A percentile compares a stretch with the other conserved stretches of the same genome.
These are phyloP conservation scores for Fennellomyces sp. DNA, from an alignment of 371 early-diverging fungal species.

Conservation along the genomic window DNA sequence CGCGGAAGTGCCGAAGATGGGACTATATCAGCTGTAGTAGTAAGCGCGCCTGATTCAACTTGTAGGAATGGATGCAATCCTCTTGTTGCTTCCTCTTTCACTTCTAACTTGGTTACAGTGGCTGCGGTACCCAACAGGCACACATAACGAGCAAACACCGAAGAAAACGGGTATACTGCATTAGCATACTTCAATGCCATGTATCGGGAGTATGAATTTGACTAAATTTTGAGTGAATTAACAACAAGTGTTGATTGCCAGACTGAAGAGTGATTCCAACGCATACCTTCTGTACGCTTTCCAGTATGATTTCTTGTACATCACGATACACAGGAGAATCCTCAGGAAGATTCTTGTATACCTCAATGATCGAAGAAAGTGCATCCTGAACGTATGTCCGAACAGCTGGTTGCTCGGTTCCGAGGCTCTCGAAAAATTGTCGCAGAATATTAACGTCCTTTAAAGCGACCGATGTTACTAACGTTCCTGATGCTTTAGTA, in stretches of 20 bases:
- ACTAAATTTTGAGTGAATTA: slow-evolving; percentile 16
- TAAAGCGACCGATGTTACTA: slow-evolving; percentile 68
- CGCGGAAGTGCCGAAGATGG: slow-evolving; percentile 47
- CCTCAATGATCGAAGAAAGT: slow-evolving; percentile 77
- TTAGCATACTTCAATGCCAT: slow-evolving; percentile 80
- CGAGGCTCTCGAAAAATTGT: slow-evolving; percentile 71
- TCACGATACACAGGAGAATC: slow-evolving; percentile 41
- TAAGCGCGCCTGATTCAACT: slow-evolving; percentile 23
- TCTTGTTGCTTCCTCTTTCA: slow-evolving; percentile 70
- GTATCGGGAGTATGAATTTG: slow-evolving; percentile 39
- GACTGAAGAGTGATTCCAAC: background rate
- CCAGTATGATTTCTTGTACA: slow-evolving; percentile 52
- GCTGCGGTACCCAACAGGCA: slow-evolving; percentile 67
- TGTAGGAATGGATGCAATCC: slow-evolving; percentile 52
- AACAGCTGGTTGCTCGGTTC: slow-evolving; percentile 66
- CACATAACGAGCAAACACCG: slow-evolving; percentile 73
- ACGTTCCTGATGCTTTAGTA: background rate
- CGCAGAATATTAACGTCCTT: slow-evolving; percentile 64
- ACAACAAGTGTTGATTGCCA: background rate
- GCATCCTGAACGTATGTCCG: slow-evolving; percentile 83
- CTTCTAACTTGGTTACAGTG: slow-evolving; percentile 75
- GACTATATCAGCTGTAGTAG: slow-evolving; percentile 23
- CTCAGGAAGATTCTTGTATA: slow-evolving; percentile 54
- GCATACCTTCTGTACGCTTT: slow-evolving; percentile 69
- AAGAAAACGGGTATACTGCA: slow-evolving; percentile 73